phyloP scores from a whole-genome alignment of 2,329 filamentous ascomycete species.

The Aspergillus calidoustus region DNA sequence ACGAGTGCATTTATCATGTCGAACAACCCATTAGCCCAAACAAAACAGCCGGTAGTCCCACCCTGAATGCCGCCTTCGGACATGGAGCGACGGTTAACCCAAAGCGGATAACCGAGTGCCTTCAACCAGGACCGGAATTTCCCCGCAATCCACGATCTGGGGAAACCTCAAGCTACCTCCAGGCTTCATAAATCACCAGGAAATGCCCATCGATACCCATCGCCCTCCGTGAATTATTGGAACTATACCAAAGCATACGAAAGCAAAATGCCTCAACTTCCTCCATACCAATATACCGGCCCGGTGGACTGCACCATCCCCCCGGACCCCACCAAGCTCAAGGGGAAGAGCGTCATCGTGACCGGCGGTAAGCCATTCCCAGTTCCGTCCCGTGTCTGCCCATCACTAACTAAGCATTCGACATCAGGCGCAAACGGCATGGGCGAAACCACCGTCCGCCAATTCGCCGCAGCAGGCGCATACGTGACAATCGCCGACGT shows the following conservation, averaged over 20 bases:
- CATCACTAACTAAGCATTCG: neutral
- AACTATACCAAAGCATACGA: neutral
- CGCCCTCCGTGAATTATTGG: no score
- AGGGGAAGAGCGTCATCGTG: slow-evolving; percentile 53
- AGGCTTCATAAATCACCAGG: neutral
- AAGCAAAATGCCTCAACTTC: slow-evolving; percentile 19
- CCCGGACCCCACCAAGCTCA: slow-evolving; percentile 43
- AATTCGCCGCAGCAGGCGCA: slow-evolving; percentile 25
- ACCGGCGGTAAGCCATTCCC: slow-evolving; percentile 42
- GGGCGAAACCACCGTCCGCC: slow-evolving; percentile 30
- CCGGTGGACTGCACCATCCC: slow-evolving; percentile 22
- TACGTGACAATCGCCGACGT: slow-evolving; percentile 38
- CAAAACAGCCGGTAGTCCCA: no score
- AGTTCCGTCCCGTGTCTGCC: neutral
- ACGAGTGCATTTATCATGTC: no score
- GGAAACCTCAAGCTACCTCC: neutral
- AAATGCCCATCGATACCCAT: neutral
- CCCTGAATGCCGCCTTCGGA: neutral
- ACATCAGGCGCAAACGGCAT: slow-evolving; percentile 32
- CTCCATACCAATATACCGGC: slow-evolving; percentile 20
- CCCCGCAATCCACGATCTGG: slow-evolving; percentile 2
- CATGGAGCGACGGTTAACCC: neutral
- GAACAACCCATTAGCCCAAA: no score
- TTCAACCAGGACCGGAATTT: neutral
- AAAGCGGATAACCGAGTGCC: neutral